These are phyloP conservation scores for Lachnellula arida DNA, from an alignment of 2,329 filamentous ascomycete genomes.

Conservation along the genomic window DNA sequence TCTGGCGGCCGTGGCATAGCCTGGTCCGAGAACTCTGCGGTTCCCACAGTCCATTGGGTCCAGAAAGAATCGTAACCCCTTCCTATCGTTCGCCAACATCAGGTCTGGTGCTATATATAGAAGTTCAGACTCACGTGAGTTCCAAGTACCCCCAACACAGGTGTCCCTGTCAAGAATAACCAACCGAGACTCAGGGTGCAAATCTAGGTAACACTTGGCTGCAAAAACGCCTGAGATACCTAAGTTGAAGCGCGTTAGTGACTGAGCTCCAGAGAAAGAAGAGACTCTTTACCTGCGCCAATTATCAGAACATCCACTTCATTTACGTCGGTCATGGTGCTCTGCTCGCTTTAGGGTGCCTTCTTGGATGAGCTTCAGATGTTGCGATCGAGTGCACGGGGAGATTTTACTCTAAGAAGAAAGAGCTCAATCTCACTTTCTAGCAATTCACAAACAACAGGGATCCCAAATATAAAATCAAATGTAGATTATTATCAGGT, in stretches of 20 bases:
- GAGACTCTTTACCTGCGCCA: background rate
- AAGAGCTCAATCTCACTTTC: too few relatives aligned
- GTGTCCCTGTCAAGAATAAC: slow-evolving; percentile 6
- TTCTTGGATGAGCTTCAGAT: background rate
- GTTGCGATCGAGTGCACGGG: too few relatives aligned
- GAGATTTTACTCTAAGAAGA: too few relatives aligned
- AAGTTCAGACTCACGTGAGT: slow-evolving; percentile 1
- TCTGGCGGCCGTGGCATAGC: slow-evolving; percentile 26
- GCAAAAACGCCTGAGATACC: slow-evolving; percentile 10
- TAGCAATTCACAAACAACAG: too few relatives aligned
- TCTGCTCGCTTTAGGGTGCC: background rate
- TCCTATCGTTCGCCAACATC: slow-evolving; percentile 7
- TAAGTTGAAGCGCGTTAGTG: background rate
- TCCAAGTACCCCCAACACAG: slow-evolving; percentile 11
- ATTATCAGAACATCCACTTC: slow-evolving; percentile 1
- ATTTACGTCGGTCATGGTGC: background rate
- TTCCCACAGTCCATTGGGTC: slow-evolving; percentile 31
- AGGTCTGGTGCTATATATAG: background rate
- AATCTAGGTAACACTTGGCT: slow-evolving; percentile 7
- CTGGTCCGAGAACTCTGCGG: slow-evolving; percentile 30
- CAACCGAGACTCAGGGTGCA: slow-evolving; percentile 2
- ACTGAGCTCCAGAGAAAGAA: background rate
- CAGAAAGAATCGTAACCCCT: slow-evolving; percentile 29
- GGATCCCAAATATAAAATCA: too few relatives aligned
- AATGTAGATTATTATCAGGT: too few relatives aligned